Conservation (phyloP, 352 stramenopile genomes). For the Blastocystis sp. region DNA sequence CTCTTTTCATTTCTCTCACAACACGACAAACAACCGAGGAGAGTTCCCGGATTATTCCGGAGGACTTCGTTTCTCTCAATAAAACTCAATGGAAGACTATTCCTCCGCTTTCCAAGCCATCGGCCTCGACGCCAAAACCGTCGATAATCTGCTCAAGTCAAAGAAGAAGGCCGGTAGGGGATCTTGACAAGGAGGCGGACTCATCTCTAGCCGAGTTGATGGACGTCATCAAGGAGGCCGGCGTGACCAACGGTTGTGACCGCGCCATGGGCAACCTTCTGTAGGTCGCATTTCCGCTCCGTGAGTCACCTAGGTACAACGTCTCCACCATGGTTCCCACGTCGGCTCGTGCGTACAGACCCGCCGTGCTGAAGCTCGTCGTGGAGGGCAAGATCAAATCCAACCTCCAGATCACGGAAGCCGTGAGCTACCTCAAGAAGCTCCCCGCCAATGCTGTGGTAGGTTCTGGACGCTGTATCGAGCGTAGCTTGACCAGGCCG, state of each 20-base stretch:
- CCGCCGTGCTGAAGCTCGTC: conserved; percentile 31
- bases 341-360: conserved; percentile 39
- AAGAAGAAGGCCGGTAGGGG: conserved; percentile 69
- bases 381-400: conserved; percentile 64
- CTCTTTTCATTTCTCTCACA: not conserved
- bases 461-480: not conserved
- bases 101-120: conserved; percentile 53
- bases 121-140: conserved; percentile 57
- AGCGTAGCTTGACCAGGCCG: conserved; percentile 1
- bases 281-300: not conserved
- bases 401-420: conserved; percentile 60
- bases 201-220: conserved; percentile 48
- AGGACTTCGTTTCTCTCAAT: not conserved
- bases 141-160: conserved; percentile 65
- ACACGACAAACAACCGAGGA: not conserved
- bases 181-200: not conserved
- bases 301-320: conserved; percentile 29
- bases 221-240: conserved; percentile 62
- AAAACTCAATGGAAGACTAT: conserved; percentile 34
- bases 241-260: conserved; percentile 59
- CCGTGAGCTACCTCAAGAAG: conserved; percentile 51
- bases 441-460: conserved; percentile 22
- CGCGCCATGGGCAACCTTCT: conserved; percentile 61
- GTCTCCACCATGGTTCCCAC: conserved; percentile 34
- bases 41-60: conserved; percentile 38